Conservation (phyloP, 1,284 basidiomycete genomes). For the Malassezia japonica region DNA sequence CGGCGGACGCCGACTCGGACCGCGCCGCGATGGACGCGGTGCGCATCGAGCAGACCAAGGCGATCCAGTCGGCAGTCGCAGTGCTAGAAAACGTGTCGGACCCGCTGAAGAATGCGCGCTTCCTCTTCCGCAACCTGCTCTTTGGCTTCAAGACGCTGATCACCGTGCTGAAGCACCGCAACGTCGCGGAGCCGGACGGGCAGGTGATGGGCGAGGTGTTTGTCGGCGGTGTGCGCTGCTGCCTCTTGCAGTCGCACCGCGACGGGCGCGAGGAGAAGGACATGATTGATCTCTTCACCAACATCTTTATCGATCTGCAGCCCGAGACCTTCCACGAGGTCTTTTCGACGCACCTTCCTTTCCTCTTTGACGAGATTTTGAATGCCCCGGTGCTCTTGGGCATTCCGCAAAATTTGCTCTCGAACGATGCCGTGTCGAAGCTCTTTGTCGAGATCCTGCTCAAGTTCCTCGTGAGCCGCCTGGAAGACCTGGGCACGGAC, state of each 20-base stretch:
- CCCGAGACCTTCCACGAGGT: conserved; percentile 45
- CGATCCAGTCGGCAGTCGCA: conserved; percentile 48
- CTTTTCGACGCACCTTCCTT: conserved; percentile 35
- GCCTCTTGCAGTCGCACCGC: conserved; percentile 68
- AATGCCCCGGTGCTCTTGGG: conserved; percentile 70
- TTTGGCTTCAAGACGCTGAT: conserved; percentile 82
- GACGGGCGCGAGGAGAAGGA: conserved; percentile 69
- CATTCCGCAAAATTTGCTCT: conserved; percentile 77
- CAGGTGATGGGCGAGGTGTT: conserved; percentile 77
- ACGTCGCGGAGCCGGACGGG: conserved; percentile 72
- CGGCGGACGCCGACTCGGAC: conserved; percentile 21
- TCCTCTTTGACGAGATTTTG: conserved; percentile 41
- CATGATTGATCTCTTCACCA: conserved; percentile 72
- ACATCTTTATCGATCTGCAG: conserved; percentile 50
- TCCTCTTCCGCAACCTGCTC: conserved; percentile 76
- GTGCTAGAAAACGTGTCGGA: conserved; percentile 50
- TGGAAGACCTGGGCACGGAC: conserved; percentile 75
- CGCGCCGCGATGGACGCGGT: conserved; percentile 19
- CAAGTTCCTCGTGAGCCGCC: conserved; percentile 68
- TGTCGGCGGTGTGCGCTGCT: conserved; percentile 70
- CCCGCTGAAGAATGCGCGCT: conserved; percentile 56
- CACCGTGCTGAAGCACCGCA: conserved; percentile 66
- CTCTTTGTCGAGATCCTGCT: conserved; percentile 87
- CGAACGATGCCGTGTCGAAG: conserved; percentile 71
- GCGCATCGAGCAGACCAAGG: conserved; percentile 50